Conservation (phyloP, 495 filamentous ascomycete genomes). For the Aspergillus avenaceus region DNA sequence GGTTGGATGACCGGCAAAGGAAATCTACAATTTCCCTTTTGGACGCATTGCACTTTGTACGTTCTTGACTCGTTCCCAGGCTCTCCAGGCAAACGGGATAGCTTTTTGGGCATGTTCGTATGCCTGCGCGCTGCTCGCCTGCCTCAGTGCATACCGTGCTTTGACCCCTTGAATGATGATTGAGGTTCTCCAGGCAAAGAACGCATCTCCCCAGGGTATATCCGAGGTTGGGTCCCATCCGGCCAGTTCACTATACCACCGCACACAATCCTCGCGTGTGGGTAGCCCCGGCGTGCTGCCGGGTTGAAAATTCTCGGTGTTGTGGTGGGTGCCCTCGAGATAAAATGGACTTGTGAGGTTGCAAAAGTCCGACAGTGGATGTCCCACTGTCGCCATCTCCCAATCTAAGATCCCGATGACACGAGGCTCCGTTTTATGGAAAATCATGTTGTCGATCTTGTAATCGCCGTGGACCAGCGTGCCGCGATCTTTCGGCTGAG, state of each 20-base stretch:
- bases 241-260: conserved; percentile 71
- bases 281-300: conserved; percentile 71
- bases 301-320: conserved; percentile 51
- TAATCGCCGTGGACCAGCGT: conserved; percentile 92
- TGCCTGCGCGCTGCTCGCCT: conserved; percentile 86
- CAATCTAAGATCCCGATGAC: conserved; percentile 95
- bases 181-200: conserved; percentile 63
- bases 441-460: conserved; percentile 97
- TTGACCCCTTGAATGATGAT: conserved; percentile 95
- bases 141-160: conserved; percentile 73
- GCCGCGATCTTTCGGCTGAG: conserved; percentile 72
- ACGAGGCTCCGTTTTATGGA: conserved; percentile 78
- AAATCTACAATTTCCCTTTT: conserved; percentile 48
- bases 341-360: conserved; percentile 72
- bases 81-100: conserved; percentile 61
- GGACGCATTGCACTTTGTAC: conserved; percentile 31
- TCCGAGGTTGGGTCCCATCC: conserved; percentile 62
- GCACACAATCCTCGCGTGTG: conserved; percentile 58
- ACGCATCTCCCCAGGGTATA: conserved; percentile 57
- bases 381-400: conserved; percentile 96
- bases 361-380: conserved; percentile 83
- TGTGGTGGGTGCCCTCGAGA: conserved; percentile 40
- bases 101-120: conserved; percentile 63
- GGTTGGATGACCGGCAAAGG: not conserved
- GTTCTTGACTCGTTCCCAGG: conserved; percentile 64